Evolutionary conservation across 208 protist genomes (phyloP), one percentile per base, ranked within the genome.

Genomic region (Leishmania mexicana): DNA sequence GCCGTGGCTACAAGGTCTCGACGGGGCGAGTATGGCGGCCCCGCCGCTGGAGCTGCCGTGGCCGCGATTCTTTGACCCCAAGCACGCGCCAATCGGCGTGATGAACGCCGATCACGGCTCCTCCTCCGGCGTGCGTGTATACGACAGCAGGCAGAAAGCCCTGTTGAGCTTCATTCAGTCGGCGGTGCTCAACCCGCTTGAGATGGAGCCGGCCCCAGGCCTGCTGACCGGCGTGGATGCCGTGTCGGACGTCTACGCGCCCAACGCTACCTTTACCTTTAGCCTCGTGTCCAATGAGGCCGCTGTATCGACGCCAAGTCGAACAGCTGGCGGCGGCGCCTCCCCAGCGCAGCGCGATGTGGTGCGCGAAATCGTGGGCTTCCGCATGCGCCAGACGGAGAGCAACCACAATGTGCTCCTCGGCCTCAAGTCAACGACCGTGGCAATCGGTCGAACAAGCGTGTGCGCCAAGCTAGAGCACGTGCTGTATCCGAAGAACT

Each of bases 391-490:
- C 31, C 93, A 98, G 81, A 93, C 82, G 31, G 95, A 96, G 72
- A 89, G 88, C 76, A 95, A 96, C 80, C 95, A 96, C 88, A 98
- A 98, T 81, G 54, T 98, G 17, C 60, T 95, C 31, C 73, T 90
- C 5, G 93, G 92, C 17, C 70, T 86, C 31, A 93, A 93, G 84
- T 84, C 90, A 45, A 87, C 84, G 31, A 88, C 89, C 47, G 91
- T 96, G 45, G 92, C 93, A 17, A 86, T 80, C 24, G 95, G 95
- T n/a, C 89, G 93, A 45, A 94, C 90, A 35, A 92, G 91, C 78
- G 95, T 98, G 8, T 96, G 95, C 80, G 87, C 89, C 19, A 90
- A 94, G 78, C 87, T 98, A 42, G 91, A 94, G 82, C 90, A 96
- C 81, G 94, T 91, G 79, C 85, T 96, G 31, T 98, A 98, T 75